These are phyloP conservation scores for Trichoderma sp. DNA, from an alignment of 2,329 filamentous ascomycete genomes.

Conservation along the genomic window DNA sequence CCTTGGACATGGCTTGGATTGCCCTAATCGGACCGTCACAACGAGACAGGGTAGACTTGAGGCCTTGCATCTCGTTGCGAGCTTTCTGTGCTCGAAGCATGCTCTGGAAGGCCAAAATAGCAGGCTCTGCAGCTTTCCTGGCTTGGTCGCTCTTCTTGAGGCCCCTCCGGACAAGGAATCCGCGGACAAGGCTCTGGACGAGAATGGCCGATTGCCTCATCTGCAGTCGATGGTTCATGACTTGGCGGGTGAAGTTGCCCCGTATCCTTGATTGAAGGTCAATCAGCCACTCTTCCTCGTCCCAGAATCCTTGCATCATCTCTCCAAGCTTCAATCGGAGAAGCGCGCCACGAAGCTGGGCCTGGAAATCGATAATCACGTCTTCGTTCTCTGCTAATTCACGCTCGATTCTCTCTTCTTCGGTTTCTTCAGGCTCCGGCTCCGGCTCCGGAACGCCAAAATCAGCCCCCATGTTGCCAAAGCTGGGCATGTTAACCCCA, in stretches of 20 bases:
- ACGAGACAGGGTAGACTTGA: slow-evolving; percentile 56
- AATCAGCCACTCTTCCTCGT: slow-evolving; percentile 71
- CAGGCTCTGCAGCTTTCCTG: slow-evolving; percentile 66
- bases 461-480: slow-evolving; percentile 93
- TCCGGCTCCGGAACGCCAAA: slow-evolving; percentile 70
- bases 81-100: slow-evolving; percentile 68
- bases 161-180: slow-evolving; percentile 66
- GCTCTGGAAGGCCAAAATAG: slow-evolving; percentile 78
- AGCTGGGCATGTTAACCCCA: slow-evolving; percentile 93
- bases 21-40: slow-evolving; percentile 62
- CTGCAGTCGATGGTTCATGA: slow-evolving; percentile 74
- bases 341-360: slow-evolving; percentile 78
- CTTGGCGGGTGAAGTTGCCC: slow-evolving; percentile 81
- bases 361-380: slow-evolving; percentile 75
- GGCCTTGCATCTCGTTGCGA: slow-evolving; percentile 55
- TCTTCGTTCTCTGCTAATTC: slow-evolving; percentile 75
- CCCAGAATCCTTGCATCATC: slow-evolving; percentile 87
- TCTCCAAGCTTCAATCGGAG: slow-evolving; percentile 72
- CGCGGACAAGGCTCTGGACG: slow-evolving; percentile 76
- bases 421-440: slow-evolving; percentile 69
- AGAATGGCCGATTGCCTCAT: slow-evolving; percentile 79
- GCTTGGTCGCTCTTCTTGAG: slow-evolving; percentile 61
- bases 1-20: slow-evolving; percentile 64
- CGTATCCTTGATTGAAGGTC: slow-evolving; percentile 84
- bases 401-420: slow-evolving; percentile 81